Evolutionary conservation across 495 filamentous ascomycete genomes (phyloP), one percentile per base, ranked within the genome.

Genomic region (Antarctomyces pellizariae): DNA sequence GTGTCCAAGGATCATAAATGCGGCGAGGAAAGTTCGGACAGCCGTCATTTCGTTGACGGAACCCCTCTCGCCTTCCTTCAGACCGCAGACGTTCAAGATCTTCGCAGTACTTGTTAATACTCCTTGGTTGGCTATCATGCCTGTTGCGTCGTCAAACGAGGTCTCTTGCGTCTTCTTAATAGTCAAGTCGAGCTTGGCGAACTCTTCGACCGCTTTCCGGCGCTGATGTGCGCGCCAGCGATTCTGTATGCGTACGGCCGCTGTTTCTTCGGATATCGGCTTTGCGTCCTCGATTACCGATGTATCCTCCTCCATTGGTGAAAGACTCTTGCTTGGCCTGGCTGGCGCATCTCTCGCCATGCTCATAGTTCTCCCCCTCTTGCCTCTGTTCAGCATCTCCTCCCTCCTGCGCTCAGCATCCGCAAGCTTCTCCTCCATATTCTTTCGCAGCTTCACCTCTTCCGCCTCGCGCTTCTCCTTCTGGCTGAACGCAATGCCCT

Each of bases 1-100:
- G 50, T 97, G 86, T 1, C 80, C 84, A 7, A 90, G 62, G 29
- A 97, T 90, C 11, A 97, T 56, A 50, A 77, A 95, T 21, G 79
- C 78, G 45, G 78, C 90, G 22, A 97, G 53, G 41, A 97, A 95
- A 3, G 73, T 92, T 39, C 83, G 65, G 13, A 83, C 72, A 5
- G 75, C 71, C 22, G 78, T 71, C 50, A 75, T 73, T 35, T 75
- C 71, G 25, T 71, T 64, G 24, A 77, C 54, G 0, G 70, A 66
- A 1, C 67, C 72, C 13, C 62, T 55, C 22, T 67, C 65, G 31
- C 66, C 64, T 36, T 80, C 71, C 29, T 75, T 63, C 27, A 95
- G 47, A 0, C 70, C 71, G 37, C 78, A 83, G 7, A 83, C 62
- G 13, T 64, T 64, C 31, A 97, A 57, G 9, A 92, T 57, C 30